Conservation (phyloP, 495 filamentous ascomycete genomes). For the Neurospora sp. region DNA sequence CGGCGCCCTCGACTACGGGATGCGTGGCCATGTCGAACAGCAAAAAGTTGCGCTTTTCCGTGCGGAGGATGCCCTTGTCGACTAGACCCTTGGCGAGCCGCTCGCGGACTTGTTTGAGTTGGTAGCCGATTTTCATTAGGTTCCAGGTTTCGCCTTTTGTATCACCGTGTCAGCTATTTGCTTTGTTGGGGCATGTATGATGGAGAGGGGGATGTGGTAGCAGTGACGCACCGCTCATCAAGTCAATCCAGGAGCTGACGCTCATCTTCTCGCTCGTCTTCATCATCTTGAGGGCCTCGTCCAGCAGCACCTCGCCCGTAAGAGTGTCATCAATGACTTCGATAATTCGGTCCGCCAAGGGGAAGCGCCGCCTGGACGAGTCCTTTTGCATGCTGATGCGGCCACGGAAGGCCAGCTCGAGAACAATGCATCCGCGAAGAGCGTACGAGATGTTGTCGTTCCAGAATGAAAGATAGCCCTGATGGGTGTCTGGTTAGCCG, state of each 20-base stretch:
- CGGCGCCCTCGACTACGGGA: constrained; percentile 92
- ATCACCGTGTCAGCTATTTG: background rate
- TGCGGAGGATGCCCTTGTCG: constrained; percentile 95
- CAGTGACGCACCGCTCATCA: constrained; percentile 75
- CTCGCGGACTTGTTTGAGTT: constrained; percentile 97
- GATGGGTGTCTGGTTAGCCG: constrained; percentile 7
- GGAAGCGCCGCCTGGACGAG: constrained; percentile 81
- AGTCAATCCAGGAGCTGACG: constrained; percentile 94
- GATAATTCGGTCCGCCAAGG: constrained; percentile 82
- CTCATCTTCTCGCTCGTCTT: constrained; percentile 99
- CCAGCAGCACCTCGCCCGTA: constrained; percentile 93
- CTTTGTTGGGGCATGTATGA: background rate
- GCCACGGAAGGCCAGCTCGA: constrained; percentile 91
- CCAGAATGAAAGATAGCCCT: constrained; percentile 99
- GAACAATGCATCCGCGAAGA: constrained; percentile 92
- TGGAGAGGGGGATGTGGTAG: no score
- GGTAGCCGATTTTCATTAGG: constrained; percentile 99
- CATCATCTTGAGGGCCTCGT: constrained; percentile 99
- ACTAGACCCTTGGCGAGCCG: constrained; percentile 95
- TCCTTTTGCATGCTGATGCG: constrained; percentile 98
- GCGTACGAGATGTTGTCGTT: constrained; percentile 99
- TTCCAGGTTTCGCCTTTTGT: constrained; percentile 93
- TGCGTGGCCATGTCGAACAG: constrained; percentile 99
- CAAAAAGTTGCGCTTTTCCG: constrained; percentile 97
- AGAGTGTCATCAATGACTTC: constrained; percentile 96